Percentiles rank a stretch among this genome's conserved stretches.
Evolutionary conservation across 2,329 filamentous ascomycete species (phyloP).

Genomic region (Clonostachys rhizophaga): DNA sequence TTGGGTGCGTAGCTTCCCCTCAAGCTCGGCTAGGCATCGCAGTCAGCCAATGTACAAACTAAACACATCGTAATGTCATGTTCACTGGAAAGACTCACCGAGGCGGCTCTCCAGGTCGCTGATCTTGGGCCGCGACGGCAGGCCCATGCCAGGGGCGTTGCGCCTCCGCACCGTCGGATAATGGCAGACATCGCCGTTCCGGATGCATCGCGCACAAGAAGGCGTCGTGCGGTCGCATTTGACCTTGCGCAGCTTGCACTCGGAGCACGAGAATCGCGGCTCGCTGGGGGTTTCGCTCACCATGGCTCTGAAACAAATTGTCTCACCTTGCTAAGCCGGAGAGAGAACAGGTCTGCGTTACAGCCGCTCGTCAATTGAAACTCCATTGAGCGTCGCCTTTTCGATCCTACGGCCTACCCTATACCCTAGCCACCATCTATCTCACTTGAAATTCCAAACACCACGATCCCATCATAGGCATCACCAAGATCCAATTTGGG

Average conservation of each 20-base stretch:
- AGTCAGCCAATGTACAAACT: neutral
- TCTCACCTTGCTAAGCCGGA: no score
- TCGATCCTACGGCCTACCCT: no score
- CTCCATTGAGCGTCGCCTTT: no score
- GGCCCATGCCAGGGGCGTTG: slow-evolving; percentile 8
- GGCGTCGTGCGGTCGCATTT: slow-evolving; percentile 18
- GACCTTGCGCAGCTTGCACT: slow-evolving; percentile 18
- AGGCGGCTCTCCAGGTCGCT: slow-evolving; percentile 16
- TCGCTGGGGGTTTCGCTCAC: no score
- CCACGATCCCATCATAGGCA: no score
- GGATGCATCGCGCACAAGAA: slow-evolving; percentile 14
- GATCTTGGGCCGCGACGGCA: slow-evolving; percentile 13
- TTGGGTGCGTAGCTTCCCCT: slow-evolving; percentile 10
- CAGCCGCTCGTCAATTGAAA: no score
- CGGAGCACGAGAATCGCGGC: slow-evolving; percentile 14
- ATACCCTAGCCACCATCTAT: no score
- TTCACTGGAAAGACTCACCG: slow-evolving; percentile 5
- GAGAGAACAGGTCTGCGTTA: no score
- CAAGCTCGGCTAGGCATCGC: slow-evolving; percentile 10
- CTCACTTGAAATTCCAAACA: no score
- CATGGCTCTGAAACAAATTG: no score
- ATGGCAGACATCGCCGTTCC: slow-evolving; percentile 10
- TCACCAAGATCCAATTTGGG: no score
- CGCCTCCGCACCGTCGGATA: slow-evolving; percentile 17
- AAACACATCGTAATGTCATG: neutral